Base-by-base conservation (phyloP, 805 yeast genomes). In the Zygotorulaspora florentina region DNA sequence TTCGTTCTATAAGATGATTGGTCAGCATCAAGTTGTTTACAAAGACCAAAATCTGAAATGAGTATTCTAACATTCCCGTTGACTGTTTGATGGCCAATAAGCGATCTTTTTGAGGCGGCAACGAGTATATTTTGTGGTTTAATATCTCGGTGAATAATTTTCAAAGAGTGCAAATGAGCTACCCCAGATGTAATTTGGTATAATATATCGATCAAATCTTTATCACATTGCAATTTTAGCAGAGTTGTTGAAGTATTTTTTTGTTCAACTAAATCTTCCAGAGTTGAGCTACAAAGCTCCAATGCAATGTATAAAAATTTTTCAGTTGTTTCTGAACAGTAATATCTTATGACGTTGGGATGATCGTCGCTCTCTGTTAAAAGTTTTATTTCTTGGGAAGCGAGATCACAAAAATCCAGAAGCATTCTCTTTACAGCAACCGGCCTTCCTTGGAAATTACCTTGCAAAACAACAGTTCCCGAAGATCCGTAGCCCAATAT, bases 401-500 rank as follows among this genome's bases (percentile, higher is more conserved):
- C 98, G 46, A 91, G 80, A 58, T 93, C 97, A 65, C 86, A 91
- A 59, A 90, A 93, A 61, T 90, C 96, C 30, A 90, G 74, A 43
- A 93, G 70, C 95, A 93, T 87, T 57, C 98, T 71, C 64, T 93
- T 93, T 6, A 93, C 95, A 0, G 99, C 99, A 5, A 93, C 99
- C 1, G 95, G 96, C 46, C 99, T 75, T 54, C 81, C 83, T 60
- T 91, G 96, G 68, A 90, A 93, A 3, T 79, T 76, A 0, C 99
- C 99, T 60, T 83, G 80, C 61, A 81, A 88, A 1, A 93, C 99
- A 25, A 91, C 88, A 0, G 99, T 93, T 23, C 99, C 99, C 56
- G 90, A 96, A 0, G 96, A 87, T 1, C 99, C 99, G 62, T 87
- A 88, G 0, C 99, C 99, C 41, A 93, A 68, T n/a, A 89, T 76